Base-by-base conservation (phyloP, 805 yeast genomes). In the Lachancea lanzarotensis region DNA sequence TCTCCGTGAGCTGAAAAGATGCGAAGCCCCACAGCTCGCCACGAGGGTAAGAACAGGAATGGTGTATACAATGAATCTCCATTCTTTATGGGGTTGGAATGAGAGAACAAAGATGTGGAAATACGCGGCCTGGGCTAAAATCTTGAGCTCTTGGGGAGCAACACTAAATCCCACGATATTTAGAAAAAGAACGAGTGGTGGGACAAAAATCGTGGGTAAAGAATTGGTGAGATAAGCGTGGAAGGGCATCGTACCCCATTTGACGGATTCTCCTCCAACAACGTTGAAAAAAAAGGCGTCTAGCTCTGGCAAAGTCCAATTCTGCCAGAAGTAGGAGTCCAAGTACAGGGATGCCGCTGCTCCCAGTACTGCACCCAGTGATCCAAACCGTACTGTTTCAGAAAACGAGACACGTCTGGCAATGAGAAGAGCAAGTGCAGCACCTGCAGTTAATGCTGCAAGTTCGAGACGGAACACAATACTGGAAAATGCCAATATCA, bases 11-110 rank as follows among this genome's bases (percentile, higher is more conserved):
- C 66, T 71, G 56, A 63, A 65, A 19, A 70, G 30, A 38, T 54
- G 56, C 1, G 74, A 62, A 13, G 82, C 73, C 6, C 85, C 86
- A 37, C 74, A 68, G 2, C 93, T 81, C 5, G 84, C 89, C 27
- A 76, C 58, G 16, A 83, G 54, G 0, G 83, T 78, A 46, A 87
- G 61, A 0, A 82, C 70, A 1, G 97, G 96, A 3, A 84, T 67
- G 0, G 80, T 68, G 62, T 90, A 91, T 15, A 83, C 69, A 34
- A 91, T 79, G 57, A 91, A 91, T 54, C 97, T 75, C 95, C 95
- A 87, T 68, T 91, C 98, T 60, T 91, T 91, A 56, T 91, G 97
- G 2, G 93, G 89, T 62, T 85, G 93, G 42, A 82, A 61, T 0
- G 96, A 88, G 74, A 89, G 73, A 4, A 78, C 55, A 1, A 68